Conservation (phyloP, 768 basidiomycete genomes). For the Cyclocybe cylindracea region DNA sequence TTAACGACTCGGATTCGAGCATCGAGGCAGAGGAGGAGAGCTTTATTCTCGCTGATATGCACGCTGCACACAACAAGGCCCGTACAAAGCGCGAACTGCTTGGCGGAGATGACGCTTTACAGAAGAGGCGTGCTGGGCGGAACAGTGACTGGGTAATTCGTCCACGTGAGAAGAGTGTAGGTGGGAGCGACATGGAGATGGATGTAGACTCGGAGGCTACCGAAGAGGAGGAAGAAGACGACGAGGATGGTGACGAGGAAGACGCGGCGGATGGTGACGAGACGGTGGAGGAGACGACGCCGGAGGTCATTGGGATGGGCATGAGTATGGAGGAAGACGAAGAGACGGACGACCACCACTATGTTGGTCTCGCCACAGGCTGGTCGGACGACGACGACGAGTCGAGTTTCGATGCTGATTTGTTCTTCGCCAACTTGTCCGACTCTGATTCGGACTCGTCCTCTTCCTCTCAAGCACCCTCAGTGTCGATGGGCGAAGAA, state of each 20-base stretch:
- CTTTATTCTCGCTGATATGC: conserved; percentile 51
- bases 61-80: conserved; percentile 36
- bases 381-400: conserved; percentile 79
- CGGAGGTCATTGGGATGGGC: conserved; percentile 1
- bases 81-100: conserved; percentile 62
- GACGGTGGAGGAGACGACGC: conserved; percentile 21
- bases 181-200: conserved; percentile 61
- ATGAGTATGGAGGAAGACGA: conserved; percentile 29
- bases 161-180: conserved; percentile 72
- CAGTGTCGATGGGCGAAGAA: conserved; percentile 41
- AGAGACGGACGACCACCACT: conserved; percentile 29
- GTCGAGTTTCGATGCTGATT: conserved; percentile 77
- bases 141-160: conserved; percentile 69
- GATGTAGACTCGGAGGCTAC: conserved; percentile 62
- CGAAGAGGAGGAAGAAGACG: conserved; percentile 57
- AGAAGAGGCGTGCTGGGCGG: conserved; percentile 7
- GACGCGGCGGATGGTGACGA: conserved; percentile 36
- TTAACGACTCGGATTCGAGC: conserved; percentile 50
- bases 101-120: conserved; percentile 42
- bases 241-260: conserved; percentile 38
- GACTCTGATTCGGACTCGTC: conserved; percentile 42
- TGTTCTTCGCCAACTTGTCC: conserved; percentile 81
- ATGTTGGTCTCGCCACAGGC: conserved; percentile 68
- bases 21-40: conserved; percentile 64
- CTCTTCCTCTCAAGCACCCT: conserved; percentile 19